Conservation (phyloP, 805 yeast genomes). For the Hanseniaspora nectarophila region DNA sequence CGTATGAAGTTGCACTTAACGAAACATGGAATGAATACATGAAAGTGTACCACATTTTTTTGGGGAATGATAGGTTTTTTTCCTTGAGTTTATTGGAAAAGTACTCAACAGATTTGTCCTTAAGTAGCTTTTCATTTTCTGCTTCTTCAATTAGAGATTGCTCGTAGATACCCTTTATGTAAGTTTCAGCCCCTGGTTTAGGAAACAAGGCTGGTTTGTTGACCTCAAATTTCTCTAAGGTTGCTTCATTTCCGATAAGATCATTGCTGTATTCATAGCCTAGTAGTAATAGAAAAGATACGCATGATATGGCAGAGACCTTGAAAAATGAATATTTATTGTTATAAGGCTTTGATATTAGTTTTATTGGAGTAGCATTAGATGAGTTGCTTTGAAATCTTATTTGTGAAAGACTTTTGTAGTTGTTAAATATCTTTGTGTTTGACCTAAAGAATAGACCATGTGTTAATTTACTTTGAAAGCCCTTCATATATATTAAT, state of each 20-base stretch:
- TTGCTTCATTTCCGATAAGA: background rate
- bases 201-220: slow-evolving; percentile 10
- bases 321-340: slow-evolving; percentile 7
- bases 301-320: background rate
- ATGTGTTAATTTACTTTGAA: slow-evolving; percentile 16
- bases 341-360: background rate
- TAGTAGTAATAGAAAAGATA: background rate
- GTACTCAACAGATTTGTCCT: background rate
- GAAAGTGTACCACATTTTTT: background rate
- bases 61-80: background rate
- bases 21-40: background rate
- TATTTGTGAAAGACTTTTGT: background rate
- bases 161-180: slow-evolving; percentile 5
- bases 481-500: slow-evolving; percentile 4
- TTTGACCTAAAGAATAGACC: slow-evolving; percentile 17
- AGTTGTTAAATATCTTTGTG: slow-evolving; percentile 2
- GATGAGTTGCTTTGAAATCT: background rate
- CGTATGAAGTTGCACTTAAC: too few relatives aligned
- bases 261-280: background rate
- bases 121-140: background rate
- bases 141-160: slow-evolving; percentile 6
- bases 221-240: background rate
- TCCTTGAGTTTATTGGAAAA: background rate
- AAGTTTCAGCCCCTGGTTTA: background rate
- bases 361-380: background rate